Conservation (phyloP, 2,329 filamentous ascomycete genomes). For the Fusarium sp. region DNA sequence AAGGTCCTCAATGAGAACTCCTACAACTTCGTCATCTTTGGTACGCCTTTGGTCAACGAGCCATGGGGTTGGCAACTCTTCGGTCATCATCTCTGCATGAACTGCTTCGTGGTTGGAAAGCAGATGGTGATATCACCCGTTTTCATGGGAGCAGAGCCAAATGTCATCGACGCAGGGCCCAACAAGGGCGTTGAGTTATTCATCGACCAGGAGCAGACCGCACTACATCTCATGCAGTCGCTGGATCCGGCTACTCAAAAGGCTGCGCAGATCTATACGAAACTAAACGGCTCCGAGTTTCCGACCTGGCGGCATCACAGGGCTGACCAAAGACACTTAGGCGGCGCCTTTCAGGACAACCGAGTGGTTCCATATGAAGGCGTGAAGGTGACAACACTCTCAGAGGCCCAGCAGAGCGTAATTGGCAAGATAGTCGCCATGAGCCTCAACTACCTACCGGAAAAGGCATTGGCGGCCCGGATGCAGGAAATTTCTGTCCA, state of each 20-base stretch:
- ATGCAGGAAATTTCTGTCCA: constrained; percentile 64
- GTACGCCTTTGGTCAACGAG: constrained; percentile 63
- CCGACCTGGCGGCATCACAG: constrained; percentile 77
- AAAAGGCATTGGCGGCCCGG: constrained; percentile 39
- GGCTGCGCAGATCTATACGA: constrained; percentile 49
- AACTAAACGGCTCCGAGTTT: constrained; percentile 73
- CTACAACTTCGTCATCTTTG: constrained; percentile 80
- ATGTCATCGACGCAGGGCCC: constrained; percentile 74
- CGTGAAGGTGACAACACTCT: constrained; percentile 54
- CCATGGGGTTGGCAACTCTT: constrained; percentile 81
- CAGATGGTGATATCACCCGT: constrained; percentile 78
- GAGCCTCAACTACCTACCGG: constrained; percentile 10
- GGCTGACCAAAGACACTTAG: constrained; percentile 81
- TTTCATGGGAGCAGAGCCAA: constrained; percentile 84
- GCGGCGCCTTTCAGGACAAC: constrained; percentile 82
- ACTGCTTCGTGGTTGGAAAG: constrained; percentile 71
- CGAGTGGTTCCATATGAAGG: constrained; percentile 79
- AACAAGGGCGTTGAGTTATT: constrained; percentile 74
- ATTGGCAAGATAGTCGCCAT: constrained; percentile 8
- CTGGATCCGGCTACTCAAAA: constrained; percentile 1
- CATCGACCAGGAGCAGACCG: constrained; percentile 70
- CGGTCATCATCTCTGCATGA: constrained; percentile 80
- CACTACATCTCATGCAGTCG: constrained; percentile 75
- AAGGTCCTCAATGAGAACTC: constrained; percentile 77
- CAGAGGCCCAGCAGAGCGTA: background rate